Evolutionary conservation across 257 asterid genomes (phyloP).

Genomic region (Solanum habrochaites): DNA sequence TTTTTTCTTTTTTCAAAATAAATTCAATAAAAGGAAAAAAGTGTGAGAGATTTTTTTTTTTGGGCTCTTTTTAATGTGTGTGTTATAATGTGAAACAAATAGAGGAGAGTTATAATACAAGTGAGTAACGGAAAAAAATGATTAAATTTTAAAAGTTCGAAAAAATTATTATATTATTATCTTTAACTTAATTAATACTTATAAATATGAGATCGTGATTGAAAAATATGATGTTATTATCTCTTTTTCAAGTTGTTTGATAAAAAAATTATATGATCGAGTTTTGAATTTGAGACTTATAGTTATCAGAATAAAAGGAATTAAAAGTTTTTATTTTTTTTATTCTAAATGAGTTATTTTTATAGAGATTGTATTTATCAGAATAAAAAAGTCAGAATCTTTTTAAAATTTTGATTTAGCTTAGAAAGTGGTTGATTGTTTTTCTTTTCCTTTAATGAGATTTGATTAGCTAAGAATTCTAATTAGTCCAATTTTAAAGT

Average conservation of each 20-base stretch:
- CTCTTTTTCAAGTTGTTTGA: neutral
- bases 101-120: neutral
- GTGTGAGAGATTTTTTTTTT: neutral
- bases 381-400: neutral
- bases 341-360: neutral
- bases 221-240: neutral
- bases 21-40: neutral
- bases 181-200: neutral
- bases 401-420: neutral
- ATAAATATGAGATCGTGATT: neutral
- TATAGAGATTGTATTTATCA: neutral
- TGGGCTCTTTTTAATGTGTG: neutral
- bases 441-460: neutral
- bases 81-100: neutral
- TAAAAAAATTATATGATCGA: too few species aligned
- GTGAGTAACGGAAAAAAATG: neutral
- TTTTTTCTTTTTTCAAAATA: too few species aligned
- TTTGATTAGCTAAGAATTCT: neutral
- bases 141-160: neutral
- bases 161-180: neutral
- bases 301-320: neutral
- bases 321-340: neutral
- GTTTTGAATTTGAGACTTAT: neutral
- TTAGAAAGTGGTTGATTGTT: neutral
- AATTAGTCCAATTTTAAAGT: neutral